A percentile compares a stretch with the other conserved stretches of the same genome.
These are phyloP conservation scores for Annona squamosa DNA, from an alignment of 164 flowering plant genomes.

Conservation along the genomic window DNA sequence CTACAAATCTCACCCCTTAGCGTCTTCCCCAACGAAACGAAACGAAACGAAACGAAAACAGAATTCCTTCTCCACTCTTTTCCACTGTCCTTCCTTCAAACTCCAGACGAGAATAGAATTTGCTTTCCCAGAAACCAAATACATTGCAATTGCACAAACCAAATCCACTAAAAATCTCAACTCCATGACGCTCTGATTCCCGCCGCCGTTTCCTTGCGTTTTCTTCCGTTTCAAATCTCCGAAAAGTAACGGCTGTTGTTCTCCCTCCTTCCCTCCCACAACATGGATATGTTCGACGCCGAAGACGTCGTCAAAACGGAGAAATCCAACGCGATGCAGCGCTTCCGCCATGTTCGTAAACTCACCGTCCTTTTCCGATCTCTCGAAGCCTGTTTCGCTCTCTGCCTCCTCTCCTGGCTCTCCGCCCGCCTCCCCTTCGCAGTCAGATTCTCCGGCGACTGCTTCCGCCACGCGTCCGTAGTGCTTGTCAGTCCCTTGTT, in stretches of 20 bases:
- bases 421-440: conserved; percentile 34
- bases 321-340: conserved; percentile 35
- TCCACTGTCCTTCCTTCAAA: too few relatives aligned
- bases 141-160: too few relatives aligned
- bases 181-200: not conserved
- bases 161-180: too few relatives aligned
- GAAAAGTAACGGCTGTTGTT: not conserved
- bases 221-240: not conserved
- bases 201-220: not conserved
- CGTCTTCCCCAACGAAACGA: too few relatives aligned
- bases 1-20: too few relatives aligned
- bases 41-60: too few relatives aligned
- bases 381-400: conserved; percentile 34
- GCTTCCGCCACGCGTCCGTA: conserved; percentile 25
- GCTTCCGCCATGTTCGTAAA: conserved; percentile 28
- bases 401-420: conserved; percentile 40
- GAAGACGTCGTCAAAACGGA: conserved; percentile 34
- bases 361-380: conserved; percentile 39
- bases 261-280: not conserved
- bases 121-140: too few relatives aligned
- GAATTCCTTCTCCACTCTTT: too few relatives aligned
- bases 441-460: conserved; percentile 29
- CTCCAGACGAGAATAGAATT: too few relatives aligned
- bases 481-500: conserved; percentile 37
- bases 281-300: conserved; percentile 18